A percentile compares a stretch with the other conserved stretches of the same genome.
Conservation (phyloP, 108 stramenopile species). For the Phaeodactylum tricornutum region DNA sequence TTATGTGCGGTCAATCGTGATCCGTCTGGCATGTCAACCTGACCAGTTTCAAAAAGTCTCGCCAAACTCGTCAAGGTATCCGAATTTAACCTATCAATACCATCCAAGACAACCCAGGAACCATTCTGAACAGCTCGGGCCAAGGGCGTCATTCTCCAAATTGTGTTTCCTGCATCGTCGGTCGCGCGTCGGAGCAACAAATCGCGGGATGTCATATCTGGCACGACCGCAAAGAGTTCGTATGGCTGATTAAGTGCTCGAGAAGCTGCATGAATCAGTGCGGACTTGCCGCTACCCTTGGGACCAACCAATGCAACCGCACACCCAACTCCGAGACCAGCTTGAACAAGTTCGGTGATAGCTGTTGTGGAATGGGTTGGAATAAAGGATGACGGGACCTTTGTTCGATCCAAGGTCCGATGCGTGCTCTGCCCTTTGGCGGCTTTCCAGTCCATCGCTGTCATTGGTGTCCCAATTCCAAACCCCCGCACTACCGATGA, state of each 20-base stretch:
- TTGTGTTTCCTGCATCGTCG: conserved; percentile 52
- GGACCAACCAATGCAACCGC: conserved; percentile 51
- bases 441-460: too few relatives aligned
- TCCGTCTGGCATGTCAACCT: conserved; percentile 56
- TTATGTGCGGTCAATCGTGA: conserved; percentile 14
- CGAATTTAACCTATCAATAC: conserved; percentile 58
- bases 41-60: conserved; percentile 33
- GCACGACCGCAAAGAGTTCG: conserved; percentile 24
- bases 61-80: conserved; percentile 57
- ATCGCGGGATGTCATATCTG: conserved; percentile 72
- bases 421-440: too few relatives aligned
- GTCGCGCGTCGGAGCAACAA: conserved; percentile 61
- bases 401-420: too few relatives aligned
- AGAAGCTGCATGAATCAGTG: conserved; percentile 36
- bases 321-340: too few relatives aligned
- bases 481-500: too few relatives aligned
- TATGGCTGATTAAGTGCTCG: background rate
- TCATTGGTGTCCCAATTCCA: too few relatives aligned
- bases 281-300: conserved; percentile 68
- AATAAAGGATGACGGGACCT: too few relatives aligned
- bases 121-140: conserved; percentile 57
- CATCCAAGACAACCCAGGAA: conserved; percentile 55
- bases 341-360: too few relatives aligned
- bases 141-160: conserved; percentile 71
- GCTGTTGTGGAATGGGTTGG: too few relatives aligned